These are phyloP conservation scores for Neopestalotiopsis rosae DNA, from an alignment of 2,329 filamentous ascomycete species.

Conservation along the genomic window DNA sequence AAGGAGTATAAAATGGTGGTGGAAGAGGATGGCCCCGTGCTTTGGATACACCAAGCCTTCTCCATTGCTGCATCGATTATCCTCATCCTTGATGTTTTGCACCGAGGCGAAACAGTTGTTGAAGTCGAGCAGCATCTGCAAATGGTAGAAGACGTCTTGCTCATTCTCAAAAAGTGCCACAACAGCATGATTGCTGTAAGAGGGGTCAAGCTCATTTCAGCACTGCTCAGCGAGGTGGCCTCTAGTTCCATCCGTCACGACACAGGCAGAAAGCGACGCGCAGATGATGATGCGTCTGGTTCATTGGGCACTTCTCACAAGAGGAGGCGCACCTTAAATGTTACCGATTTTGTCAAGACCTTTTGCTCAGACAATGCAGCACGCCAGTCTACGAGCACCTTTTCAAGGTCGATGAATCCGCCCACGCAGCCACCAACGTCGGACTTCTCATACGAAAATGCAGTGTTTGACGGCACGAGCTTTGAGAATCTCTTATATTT, in stretches of 20 bases:
- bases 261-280: neutral
- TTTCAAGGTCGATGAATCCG: constrained; percentile 4
- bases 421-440: neutral
- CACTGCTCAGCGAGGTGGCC: constrained; percentile 30
- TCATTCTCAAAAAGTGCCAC: constrained; percentile 35
- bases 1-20: constrained; percentile 30
- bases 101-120: constrained; percentile 27
- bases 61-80: constrained; percentile 36
- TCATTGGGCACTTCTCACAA: constrained; percentile 6
- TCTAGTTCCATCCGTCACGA: neutral
- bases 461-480: constrained; percentile 19
- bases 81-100: constrained; percentile 36
- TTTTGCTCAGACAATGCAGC: constrained; percentile 31
- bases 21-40: constrained; percentile 27
- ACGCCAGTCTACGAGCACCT: neutral
- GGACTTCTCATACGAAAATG: constrained; percentile 23
- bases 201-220: constrained; percentile 41
- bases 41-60: constrained; percentile 37
- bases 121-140: constrained; percentile 37
- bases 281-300: neutral
- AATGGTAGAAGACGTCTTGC: constrained; percentile 38
- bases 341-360: constrained; percentile 33
- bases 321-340: constrained; percentile 28
- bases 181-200: constrained; percentile 45
- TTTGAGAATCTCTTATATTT: constrained; percentile 32